A percentile compares a stretch with the other conserved stretches of the same genome.
Conservation (phyloP, 805 yeast genomes). For the Kluyveromyces nonfermentans region DNA sequence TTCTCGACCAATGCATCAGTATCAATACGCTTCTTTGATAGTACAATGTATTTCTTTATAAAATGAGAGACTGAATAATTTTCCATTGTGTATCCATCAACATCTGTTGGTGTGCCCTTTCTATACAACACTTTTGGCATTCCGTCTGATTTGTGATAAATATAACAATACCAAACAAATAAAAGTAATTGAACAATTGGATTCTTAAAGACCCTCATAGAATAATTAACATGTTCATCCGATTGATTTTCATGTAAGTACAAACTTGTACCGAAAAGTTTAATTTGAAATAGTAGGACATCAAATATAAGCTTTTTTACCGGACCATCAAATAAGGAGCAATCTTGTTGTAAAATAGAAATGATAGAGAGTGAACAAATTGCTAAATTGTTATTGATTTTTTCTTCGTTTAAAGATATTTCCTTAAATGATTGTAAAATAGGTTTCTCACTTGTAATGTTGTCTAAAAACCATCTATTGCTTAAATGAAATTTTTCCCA, state of each 20-base stretch:
- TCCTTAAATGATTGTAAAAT: not conserved
- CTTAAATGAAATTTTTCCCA: conserved; percentile 2
- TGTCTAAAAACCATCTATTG: not conserved
- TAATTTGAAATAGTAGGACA: conserved; percentile 1
- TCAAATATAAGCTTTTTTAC: not conserved
- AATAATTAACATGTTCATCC: not conserved
- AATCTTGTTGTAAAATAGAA: conserved; percentile 1
- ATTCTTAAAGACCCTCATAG: conserved; percentile 6
- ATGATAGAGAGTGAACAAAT: conserved; percentile 15
- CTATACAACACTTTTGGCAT: conserved; percentile 3
- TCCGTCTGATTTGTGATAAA: conserved; percentile 6
- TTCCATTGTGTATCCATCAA: conserved; percentile 1
- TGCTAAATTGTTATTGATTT: conserved; percentile 16
- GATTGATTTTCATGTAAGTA: not conserved
- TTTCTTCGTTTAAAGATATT: conserved; percentile 7
- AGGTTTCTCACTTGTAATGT: not conserved
- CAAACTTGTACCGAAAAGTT: conserved; percentile 1
- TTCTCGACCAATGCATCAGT: conserved; percentile 1
- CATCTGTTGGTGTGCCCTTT: not conserved
- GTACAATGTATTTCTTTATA: conserved; percentile 2
- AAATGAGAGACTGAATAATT: conserved; percentile 2
- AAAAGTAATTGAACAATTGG: conserved; percentile 17
- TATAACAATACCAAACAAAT: conserved; percentile 15
- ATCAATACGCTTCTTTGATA: conserved; percentile 1
- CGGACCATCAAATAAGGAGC: not conserved